Evolutionary conservation across 2,329 filamentous ascomycete species (phyloP).

Genomic region (Dactylella cylindrospora): DNA sequence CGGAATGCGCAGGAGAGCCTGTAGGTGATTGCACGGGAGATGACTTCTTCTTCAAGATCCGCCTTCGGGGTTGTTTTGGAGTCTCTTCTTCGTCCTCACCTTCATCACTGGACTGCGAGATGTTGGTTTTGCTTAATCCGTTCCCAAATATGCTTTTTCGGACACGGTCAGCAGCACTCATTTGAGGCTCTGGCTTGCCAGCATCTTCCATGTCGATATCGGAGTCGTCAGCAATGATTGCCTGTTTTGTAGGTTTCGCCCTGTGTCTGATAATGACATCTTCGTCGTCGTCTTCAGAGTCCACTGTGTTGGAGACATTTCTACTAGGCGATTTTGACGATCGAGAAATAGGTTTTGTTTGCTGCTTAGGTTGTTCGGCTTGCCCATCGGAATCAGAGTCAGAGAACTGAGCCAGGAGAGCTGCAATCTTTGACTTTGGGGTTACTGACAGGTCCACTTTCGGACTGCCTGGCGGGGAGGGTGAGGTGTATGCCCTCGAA

Average conservation of each 20-base stretch:
- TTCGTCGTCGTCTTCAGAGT: conserved; percentile 34
- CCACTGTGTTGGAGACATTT: neutral
- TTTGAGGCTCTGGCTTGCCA: conserved; percentile 3
- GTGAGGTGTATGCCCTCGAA: conserved; percentile 28
- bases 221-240: conserved; percentile 10
- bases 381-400: conserved; percentile 26
- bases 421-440: conserved; percentile 19
- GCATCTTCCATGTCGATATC: conserved; percentile 13
- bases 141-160: conserved; percentile 11
- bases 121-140: conserved; percentile 24
- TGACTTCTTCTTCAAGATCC: conserved; percentile 49
- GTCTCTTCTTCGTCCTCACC: conserved; percentile 53
- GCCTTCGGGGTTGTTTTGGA: conserved; percentile 54
- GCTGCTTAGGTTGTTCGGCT: neutral
- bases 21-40: conserved; percentile 25
- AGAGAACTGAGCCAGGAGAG: conserved; percentile 18
- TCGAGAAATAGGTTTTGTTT: neutral
- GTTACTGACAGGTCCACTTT: conserved; percentile 33
- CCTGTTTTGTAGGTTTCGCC: conserved; percentile 10
- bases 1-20: conserved; percentile 47
- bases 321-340: conserved; percentile 2
- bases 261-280: conserved; percentile 15
- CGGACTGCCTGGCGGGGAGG: conserved; percentile 26
- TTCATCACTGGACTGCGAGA: conserved; percentile 17
- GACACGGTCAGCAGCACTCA: conserved; percentile 25